A percentile compares a stretch with the other conserved stretches of the same genome.
These are phyloP conservation scores for Bolboschoenoplectus hybrid DNA, from an alignment of 202 grass and related monocot species.

Conservation along the genomic window DNA sequence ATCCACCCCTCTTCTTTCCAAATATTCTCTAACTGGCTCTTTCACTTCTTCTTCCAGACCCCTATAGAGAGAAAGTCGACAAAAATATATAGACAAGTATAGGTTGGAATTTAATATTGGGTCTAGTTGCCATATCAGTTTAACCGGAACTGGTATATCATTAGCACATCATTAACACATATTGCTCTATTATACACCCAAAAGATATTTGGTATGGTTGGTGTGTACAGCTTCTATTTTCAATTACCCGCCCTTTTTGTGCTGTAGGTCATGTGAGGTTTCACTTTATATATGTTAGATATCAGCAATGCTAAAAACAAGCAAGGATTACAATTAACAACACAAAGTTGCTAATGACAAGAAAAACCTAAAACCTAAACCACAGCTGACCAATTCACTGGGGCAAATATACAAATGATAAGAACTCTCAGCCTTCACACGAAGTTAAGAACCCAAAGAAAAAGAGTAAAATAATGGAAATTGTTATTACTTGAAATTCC, in stretches of 20 bases:
- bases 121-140: background rate
- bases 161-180: background rate
- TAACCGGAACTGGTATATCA: background rate
- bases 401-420: slow-evolving; percentile 29
- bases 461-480: background rate
- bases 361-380: background rate
- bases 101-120: background rate
- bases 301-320: slow-evolving; percentile 14
- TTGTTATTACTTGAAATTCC: slow-evolving; percentile 54
- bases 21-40: slow-evolving; percentile 54
- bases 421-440: background rate
- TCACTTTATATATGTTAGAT: background rate
- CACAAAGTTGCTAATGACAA: background rate
- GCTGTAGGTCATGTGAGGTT: background rate
- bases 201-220: background rate
- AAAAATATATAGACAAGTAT: background rate
- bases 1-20: slow-evolving; percentile 72
- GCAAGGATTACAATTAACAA: background rate
- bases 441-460: background rate
- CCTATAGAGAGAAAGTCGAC: slow-evolving; percentile 42
- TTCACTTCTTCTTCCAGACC: slow-evolving; percentile 48
- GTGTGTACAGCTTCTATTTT: background rate
- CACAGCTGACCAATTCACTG: background rate
- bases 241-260: background rate
- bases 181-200: background rate